Percentiles rank a stretch among this genome's conserved stretches.
These are phyloP conservation scores for Solanum piurae DNA, from an alignment of 257 asterid genomes.

Conservation along the genomic window DNA sequence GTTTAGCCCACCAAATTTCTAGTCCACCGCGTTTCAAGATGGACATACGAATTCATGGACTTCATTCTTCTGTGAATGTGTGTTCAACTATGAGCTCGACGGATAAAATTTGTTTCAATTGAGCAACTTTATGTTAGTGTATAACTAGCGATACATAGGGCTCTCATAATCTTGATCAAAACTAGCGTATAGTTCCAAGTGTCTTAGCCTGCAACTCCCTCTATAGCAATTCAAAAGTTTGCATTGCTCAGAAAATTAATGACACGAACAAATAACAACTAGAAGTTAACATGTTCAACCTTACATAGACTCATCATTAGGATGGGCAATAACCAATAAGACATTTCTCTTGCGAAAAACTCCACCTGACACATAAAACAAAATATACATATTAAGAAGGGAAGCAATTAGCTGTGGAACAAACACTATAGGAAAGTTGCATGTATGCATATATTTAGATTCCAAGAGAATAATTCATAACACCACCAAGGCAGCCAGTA, in stretches of 20 bases:
- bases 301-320: constrained; percentile 95
- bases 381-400: constrained; percentile 7
- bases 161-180: not conserved
- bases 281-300: constrained; percentile 5
- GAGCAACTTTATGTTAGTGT: not conserved
- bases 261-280: not conserved
- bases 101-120: not conserved
- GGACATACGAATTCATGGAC: not conserved
- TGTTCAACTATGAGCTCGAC: not conserved
- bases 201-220: not conserved
- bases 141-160: not conserved
- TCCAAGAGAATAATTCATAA: not conserved
- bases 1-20: not conserved
- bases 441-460: not conserved
- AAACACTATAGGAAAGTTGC: not conserved
- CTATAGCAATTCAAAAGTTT: not conserved
- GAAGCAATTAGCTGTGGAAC: not conserved
- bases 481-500: not conserved
- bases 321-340: constrained; percentile 83
- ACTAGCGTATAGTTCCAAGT: not conserved
- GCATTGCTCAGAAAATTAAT: not conserved
- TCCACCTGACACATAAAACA: constrained; percentile 8
- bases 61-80: not conserved
- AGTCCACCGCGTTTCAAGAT: not conserved
- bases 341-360: constrained; percentile 38